These are phyloP conservation scores for Phaeosphaeriaceae sp. DNA, from an alignment of 2,329 filamentous ascomycete species.

Conservation along the genomic window DNA sequence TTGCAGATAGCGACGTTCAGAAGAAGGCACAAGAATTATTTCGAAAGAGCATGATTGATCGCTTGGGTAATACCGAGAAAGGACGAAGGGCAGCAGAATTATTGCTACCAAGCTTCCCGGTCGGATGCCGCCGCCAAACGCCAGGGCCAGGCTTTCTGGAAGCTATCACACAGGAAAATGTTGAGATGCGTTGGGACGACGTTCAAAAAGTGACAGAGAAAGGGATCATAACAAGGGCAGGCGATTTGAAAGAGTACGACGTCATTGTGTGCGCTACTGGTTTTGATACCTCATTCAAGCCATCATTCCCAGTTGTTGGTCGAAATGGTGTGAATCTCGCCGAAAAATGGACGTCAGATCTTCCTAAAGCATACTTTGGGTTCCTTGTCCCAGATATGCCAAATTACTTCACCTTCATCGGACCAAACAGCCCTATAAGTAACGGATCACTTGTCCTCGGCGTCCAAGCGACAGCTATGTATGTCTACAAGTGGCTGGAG, in stretches of 20 bases:
- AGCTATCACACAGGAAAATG: slow-evolving; percentile 48
- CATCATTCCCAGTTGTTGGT: slow-evolving; percentile 48
- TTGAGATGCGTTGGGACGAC: slow-evolving; percentile 33
- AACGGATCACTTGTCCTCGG: background rate
- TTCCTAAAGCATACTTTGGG: slow-evolving; percentile 47
- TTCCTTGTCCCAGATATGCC: background rate
- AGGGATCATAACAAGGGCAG: slow-evolving; percentile 48
- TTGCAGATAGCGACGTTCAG: background rate
- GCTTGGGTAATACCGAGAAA: slow-evolving; percentile 38
- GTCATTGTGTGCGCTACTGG: slow-evolving; percentile 22
- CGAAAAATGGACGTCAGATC: slow-evolving; percentile 43
- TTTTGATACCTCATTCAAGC: slow-evolving; percentile 36
- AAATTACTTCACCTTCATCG: background rate
- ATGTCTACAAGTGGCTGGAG: too few species aligned
- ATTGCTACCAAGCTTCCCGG: slow-evolving; percentile 47
- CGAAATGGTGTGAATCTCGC: slow-evolving; percentile 43
- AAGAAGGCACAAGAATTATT: slow-evolving; percentile 34
- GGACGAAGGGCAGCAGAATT: slow-evolving; percentile 39
- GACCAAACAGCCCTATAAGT: background rate
- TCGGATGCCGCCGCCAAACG: slow-evolving; percentile 46
- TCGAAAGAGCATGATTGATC: slow-evolving; percentile 41
- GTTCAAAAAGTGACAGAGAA: slow-evolving; percentile 38
- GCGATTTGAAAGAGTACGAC: slow-evolving; percentile 44
- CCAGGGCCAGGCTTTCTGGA: slow-evolving; percentile 58
- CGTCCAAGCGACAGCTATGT: too few species aligned